Percentiles rank a stretch among this genome's conserved stretches.
These are phyloP conservation scores for Globisporangium irregulare DNA, from an alignment of 352 stramenopile species.

Conservation along the genomic window DNA sequence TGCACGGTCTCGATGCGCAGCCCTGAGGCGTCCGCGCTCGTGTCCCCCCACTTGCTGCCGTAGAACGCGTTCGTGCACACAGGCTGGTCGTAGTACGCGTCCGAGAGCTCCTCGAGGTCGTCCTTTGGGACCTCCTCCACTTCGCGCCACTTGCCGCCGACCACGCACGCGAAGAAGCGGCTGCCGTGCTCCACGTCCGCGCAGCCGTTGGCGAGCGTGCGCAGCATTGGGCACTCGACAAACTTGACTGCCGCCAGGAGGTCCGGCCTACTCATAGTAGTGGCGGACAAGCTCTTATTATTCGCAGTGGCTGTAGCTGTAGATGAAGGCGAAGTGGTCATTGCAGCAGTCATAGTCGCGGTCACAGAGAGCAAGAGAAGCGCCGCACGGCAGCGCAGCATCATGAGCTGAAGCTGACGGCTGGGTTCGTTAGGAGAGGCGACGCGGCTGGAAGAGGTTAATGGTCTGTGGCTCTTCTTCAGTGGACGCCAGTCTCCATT, in stretches of 20 bases:
- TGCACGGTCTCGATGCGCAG: constrained; percentile 11
- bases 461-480: not conserved
- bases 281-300: not conserved
- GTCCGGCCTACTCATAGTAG: not conserved
- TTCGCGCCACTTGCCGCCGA: constrained; percentile 1
- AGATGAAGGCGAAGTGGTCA: not conserved
- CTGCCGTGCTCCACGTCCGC: not conserved
- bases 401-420: not conserved
- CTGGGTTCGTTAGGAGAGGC: not conserved
- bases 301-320: not conserved
- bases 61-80: constrained; percentile 16
- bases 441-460: not conserved
- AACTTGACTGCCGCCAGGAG: not conserved
- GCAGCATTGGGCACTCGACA: not conserved
- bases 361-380: not conserved
- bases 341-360: not conserved
- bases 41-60: not conserved
- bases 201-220: constrained; percentile 3
- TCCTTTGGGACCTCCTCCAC: not conserved
- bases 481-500: not conserved
- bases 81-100: not conserved
- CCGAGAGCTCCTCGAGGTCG: not conserved
- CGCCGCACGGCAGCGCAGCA: not conserved
- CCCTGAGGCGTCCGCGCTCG: not conserved
- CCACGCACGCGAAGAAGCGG: constrained; percentile 8